A percentile compares a stretch with the other conserved stretches of the same genome.
These are phyloP conservation scores for Lactifluus rugatus DNA, from an alignment of 768 basidiomycete species.

Conservation along the genomic window DNA sequence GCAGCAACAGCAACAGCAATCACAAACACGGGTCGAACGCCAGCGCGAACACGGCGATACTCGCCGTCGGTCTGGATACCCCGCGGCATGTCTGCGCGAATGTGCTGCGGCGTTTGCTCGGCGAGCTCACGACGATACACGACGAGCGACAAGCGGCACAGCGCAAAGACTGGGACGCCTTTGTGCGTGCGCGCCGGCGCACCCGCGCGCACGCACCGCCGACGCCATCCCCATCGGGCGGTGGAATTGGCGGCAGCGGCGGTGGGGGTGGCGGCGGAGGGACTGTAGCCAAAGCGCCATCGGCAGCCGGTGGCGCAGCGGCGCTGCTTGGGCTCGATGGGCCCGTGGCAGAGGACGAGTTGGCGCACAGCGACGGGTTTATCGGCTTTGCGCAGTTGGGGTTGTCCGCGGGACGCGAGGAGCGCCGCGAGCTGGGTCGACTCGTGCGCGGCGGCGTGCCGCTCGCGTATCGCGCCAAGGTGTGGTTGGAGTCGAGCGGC, in stretches of 20 bases:
- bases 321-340: slow-evolving; percentile 59
- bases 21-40: neutral
- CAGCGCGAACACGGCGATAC: slow-evolving; percentile 41
- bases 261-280: neutral
- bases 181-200: slow-evolving; percentile 42
- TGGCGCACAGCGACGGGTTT: slow-evolving; percentile 72
- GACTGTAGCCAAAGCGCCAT: neutral
- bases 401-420: slow-evolving; percentile 54
- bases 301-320: slow-evolving; percentile 38
- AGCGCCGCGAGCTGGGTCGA: slow-evolving; percentile 68
- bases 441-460: slow-evolving; percentile 85
- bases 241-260: slow-evolving; percentile 20
- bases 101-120: slow-evolving; percentile 64
- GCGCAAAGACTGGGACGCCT: slow-evolving; percentile 80
- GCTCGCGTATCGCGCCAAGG: slow-evolving; percentile 73
- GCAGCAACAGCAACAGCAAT: neutral
- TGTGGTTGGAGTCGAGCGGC: slow-evolving; percentile 92
- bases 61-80: slow-evolving; percentile 48
- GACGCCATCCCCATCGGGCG: slow-evolving; percentile 13
- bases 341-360: slow-evolving; percentile 58
- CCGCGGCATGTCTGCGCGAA: slow-evolving; percentile 69
- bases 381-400: slow-evolving; percentile 91
- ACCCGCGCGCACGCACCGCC: slow-evolving; percentile 42
- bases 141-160: slow-evolving; percentile 63
- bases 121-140: slow-evolving; percentile 71